Evolutionary conservation across 2,329 filamentous ascomycete genomes (phyloP).

Genomic region (Ceratocystis eucalypticola): DNA sequence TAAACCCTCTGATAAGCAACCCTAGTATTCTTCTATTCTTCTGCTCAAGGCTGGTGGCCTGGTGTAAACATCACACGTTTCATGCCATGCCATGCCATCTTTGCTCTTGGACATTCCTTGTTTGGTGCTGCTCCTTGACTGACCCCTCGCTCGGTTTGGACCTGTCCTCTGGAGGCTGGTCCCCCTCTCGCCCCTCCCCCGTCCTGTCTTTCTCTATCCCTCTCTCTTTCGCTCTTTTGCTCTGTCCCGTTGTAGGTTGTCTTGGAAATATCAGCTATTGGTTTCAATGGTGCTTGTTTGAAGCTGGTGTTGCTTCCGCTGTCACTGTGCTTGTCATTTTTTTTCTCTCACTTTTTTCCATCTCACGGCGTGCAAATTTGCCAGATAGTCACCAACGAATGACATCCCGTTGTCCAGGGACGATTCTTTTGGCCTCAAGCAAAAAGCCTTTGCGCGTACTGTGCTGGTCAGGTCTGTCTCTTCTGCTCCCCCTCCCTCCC

Average conservation of each 20-base stretch:
- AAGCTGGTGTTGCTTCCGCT: neutral
- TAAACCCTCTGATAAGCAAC: neutral
- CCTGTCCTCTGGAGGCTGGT: no score
- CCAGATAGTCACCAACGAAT: neutral
- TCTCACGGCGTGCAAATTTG: neutral
- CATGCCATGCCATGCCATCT: neutral
- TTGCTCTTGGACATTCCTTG: neutral
- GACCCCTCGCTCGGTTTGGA: no score
- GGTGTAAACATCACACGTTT: neutral
- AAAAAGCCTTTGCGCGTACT: no score
- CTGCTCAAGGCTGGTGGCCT: neutral
- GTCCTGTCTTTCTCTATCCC: neutral
- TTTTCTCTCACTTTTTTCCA: neutral
- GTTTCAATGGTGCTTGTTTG: neutral
- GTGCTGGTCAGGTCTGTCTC: no score
- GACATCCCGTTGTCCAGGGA: neutral
- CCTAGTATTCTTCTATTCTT: neutral
- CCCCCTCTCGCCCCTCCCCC: no score
- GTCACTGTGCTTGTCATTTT: neutral
- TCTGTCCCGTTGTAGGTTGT: neutral
- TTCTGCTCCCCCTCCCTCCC: no score
- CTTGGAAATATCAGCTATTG: neutral
- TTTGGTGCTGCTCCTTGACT: neutral
- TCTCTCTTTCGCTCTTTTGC: neutral
- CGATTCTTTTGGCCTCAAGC: no score